These are phyloP conservation scores for Rhodotorula toruloides DNA, from an alignment of 768 basidiomycete species.

Conservation along the genomic window DNA sequence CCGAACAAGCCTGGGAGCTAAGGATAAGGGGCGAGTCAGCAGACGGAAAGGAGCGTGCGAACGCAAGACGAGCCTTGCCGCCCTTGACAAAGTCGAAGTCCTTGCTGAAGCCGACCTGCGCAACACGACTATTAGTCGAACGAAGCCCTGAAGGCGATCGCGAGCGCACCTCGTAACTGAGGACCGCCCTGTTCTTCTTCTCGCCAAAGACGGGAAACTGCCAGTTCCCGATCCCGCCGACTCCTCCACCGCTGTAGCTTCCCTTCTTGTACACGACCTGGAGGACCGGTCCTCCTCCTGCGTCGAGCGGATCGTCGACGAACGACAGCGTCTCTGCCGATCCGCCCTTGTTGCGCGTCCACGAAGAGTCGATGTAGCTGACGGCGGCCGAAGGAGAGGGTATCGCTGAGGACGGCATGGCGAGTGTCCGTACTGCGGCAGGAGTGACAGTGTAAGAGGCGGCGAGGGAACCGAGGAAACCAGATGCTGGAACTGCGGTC, in stretches of 20 bases:
- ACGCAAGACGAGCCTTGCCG: not conserved
- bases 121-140: too few relatives aligned
- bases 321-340: constrained; percentile 9
- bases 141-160: not conserved
- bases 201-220: constrained; percentile 10
- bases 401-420: constrained; percentile 7
- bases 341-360: not conserved
- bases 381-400: not conserved
- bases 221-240: not conserved
- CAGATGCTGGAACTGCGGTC: not conserved
- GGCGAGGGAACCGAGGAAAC: constrained; percentile 21
- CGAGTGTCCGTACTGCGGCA: not conserved
- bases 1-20: constrained; percentile 69
- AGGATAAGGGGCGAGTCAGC: not conserved
- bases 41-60: not conserved
- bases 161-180: constrained; percentile 15
- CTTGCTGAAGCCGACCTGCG: constrained; percentile 61
- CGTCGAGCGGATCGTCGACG: constrained; percentile 12
- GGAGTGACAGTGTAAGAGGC: constrained; percentile 13
- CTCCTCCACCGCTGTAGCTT: not conserved
- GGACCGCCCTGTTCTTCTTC: constrained; percentile 12
- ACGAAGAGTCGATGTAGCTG: not conserved
- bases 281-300: constrained; percentile 1
- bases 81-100: constrained; percentile 71
- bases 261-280: constrained; percentile 15